phyloP scores from a whole-genome alignment of 129 eudicot genomes.

The Tagetes erecta region DNA sequence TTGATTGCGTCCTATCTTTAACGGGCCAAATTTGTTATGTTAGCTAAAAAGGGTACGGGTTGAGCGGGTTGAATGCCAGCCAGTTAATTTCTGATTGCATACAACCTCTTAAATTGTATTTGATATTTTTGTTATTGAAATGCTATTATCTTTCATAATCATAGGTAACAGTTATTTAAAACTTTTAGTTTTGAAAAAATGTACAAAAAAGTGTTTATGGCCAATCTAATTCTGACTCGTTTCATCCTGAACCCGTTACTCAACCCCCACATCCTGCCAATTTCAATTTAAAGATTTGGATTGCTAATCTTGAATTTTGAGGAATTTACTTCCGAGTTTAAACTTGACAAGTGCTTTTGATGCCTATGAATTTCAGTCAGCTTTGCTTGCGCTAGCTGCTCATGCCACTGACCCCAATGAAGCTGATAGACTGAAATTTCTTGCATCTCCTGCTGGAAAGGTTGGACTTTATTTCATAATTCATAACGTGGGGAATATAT shows the following conservation, averaged over 20 bases:
- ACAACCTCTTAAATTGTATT: conserved; percentile 4
- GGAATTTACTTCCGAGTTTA: background rate
- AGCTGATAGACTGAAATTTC: conserved; percentile 61
- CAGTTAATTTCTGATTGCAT: background rate
- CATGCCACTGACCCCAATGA: conserved; percentile 73
- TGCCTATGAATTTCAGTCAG: conserved; percentile 50
- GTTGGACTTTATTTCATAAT: conserved; percentile 31
- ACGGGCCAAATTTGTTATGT: background rate
- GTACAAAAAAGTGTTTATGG: background rate
- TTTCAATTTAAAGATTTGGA: background rate
- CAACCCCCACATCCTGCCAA: background rate
- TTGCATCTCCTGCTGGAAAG: conserved; percentile 85
- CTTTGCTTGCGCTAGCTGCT: conserved; percentile 81
- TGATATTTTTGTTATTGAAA: background rate
- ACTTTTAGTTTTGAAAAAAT: background rate
- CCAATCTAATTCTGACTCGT: background rate
- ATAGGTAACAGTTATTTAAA: background rate
- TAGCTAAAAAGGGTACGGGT: background rate
- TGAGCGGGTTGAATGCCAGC: background rate
- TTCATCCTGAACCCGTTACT: background rate
- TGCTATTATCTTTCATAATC: background rate
- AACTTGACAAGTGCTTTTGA: background rate
- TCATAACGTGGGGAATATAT: background rate
- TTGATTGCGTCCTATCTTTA: background rate
- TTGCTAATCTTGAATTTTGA: background rate